Conservation (phyloP, 805 yeast genomes). For the Yarrowia hollandica region DNA sequence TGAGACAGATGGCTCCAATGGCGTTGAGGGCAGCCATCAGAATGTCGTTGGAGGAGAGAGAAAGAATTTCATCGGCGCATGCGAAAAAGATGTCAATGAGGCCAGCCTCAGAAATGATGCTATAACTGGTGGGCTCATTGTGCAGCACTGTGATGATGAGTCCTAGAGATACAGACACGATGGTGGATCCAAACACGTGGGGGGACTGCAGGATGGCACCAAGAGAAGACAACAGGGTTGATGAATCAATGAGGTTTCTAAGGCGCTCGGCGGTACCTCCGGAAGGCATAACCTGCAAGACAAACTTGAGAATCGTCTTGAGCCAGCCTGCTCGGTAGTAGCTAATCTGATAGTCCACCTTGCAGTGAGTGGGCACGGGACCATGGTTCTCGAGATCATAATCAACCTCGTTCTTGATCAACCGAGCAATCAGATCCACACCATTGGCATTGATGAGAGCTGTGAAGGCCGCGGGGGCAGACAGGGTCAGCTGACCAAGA, state of each 20-base stretch:
- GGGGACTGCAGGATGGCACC: constrained; percentile 60
- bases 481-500: constrained; percentile 46
- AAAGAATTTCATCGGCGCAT: constrained; percentile 55
- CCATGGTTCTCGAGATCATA: constrained; percentile 49
- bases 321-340: constrained; percentile 45
- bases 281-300: constrained; percentile 61
- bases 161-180: constrained; percentile 61
- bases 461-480: constrained; percentile 49
- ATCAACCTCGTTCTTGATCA: constrained; percentile 63
- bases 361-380: constrained; percentile 52
- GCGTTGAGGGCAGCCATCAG: constrained; percentile 66
- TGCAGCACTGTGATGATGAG: constrained; percentile 72
- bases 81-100: constrained; percentile 65
- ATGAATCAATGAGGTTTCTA: constrained; percentile 82
- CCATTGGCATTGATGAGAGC: constrained; percentile 71
- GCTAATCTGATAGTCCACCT: constrained; percentile 43
- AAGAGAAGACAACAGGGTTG: constrained; percentile 57
- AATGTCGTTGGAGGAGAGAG: constrained; percentile 57
- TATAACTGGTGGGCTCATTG: constrained; percentile 86
- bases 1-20: constrained; percentile 80
- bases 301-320: constrained; percentile 62
- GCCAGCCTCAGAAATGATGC: constrained; percentile 74
- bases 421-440: constrained; percentile 57
- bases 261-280: constrained; percentile 76
- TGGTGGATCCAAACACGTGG: constrained; percentile 62